phyloP scores from a whole-genome alignment of 352 stramenopile genomes.

The Plasmopara viticola region DNA sequence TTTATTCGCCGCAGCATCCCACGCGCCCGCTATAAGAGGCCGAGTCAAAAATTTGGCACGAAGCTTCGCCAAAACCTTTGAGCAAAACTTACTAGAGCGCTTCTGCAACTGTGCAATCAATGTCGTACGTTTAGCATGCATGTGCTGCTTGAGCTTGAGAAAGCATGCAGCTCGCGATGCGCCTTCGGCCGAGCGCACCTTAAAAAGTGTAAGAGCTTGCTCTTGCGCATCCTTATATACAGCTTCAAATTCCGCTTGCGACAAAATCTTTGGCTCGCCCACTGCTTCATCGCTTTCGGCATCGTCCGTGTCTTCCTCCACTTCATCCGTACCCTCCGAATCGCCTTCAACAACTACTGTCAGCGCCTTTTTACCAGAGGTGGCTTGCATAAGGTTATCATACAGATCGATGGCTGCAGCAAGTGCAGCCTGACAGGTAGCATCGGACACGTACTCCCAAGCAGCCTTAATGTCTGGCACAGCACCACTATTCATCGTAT shows the following conservation, averaged over 20 bases:
- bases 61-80: conserved; percentile 35
- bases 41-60: conserved; percentile 31
- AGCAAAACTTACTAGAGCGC: conserved; percentile 49
- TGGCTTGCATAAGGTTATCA: conserved; percentile 38
- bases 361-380: conserved; percentile 17
- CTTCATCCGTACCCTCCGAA: conserved; percentile 21
- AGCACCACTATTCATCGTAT: conserved; percentile 70
- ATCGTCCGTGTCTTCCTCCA: conserved; percentile 22
- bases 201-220: conserved; percentile 57
- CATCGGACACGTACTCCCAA: conserved; percentile 79
- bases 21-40: conserved; percentile 35
- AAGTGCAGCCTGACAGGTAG: conserved; percentile 60
- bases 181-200: conserved; percentile 63
- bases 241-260: conserved; percentile 65
- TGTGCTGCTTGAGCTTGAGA: conserved; percentile 69
- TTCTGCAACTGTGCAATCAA: conserved; percentile 55
- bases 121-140: conserved; percentile 46
- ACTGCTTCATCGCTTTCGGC: conserved; percentile 6
- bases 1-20: conserved; percentile 26
- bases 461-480: conserved; percentile 80
- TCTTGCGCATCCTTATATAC: conserved; percentile 73
- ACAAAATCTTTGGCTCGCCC: conserved; percentile 30
- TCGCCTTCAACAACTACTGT: conserved; percentile 18
- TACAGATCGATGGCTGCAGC: conserved; percentile 50
- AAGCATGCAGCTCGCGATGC: conserved; percentile 51